Evolutionary conservation across 495 filamentous ascomycete species (phyloP).

Genomic region (Xylaria acuta): DNA sequence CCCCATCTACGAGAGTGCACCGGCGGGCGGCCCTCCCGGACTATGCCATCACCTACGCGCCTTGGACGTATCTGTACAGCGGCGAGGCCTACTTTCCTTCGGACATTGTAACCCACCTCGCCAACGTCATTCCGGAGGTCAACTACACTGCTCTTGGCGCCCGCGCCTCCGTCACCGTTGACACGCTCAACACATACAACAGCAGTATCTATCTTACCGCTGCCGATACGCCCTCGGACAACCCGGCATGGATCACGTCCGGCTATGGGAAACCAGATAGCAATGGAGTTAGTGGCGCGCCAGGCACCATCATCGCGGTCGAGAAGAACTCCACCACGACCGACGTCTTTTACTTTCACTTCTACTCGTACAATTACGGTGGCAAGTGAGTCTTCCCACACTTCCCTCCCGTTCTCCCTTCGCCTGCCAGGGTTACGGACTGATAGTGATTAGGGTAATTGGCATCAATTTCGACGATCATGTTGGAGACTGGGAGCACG

Average conservation of each 20-base stretch:
- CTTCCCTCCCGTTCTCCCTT: not conserved
- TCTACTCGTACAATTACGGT: constrained; percentile 67
- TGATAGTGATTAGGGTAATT: constrained; percentile 45
- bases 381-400: constrained; percentile 32
- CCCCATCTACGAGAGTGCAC: not conserved
- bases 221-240: constrained; percentile 58
- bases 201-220: constrained; percentile 63
- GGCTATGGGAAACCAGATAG: constrained; percentile 25
- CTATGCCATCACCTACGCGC: constrained; percentile 31
- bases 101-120: constrained; percentile 62
- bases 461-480: constrained; percentile 64
- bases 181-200: constrained; percentile 64
- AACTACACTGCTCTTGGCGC: constrained; percentile 56
- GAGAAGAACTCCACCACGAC: constrained; percentile 60
- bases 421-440: not conserved
- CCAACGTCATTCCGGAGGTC: constrained; percentile 59
- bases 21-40: constrained; percentile 24
- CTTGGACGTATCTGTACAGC: constrained; percentile 53
- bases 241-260: constrained; percentile 56
- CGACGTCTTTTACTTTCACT: constrained; percentile 75
- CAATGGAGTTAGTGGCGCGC: constrained; percentile 54
- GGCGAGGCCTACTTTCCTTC: constrained; percentile 64
- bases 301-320: constrained; percentile 60
- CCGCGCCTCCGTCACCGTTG: constrained; percentile 56
- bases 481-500: constrained; percentile 63